Conservation (phyloP, 768 basidiomycete species). For the Lentinula raphanica region DNA sequence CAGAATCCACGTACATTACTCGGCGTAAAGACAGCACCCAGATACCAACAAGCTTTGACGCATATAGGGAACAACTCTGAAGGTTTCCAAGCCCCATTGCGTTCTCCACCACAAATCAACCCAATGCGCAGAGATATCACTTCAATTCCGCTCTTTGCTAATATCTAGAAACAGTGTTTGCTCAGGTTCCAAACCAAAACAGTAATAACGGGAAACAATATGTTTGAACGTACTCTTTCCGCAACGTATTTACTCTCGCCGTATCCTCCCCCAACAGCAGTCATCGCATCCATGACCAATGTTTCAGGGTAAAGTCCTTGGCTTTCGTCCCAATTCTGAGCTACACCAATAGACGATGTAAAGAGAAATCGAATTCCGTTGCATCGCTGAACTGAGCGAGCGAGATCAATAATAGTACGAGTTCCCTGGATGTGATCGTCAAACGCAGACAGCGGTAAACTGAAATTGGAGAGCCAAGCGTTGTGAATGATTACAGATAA, state of each 20-base stretch:
- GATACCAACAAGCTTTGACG: constrained; percentile 27
- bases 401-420: constrained; percentile 31
- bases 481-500: constrained; percentile 24
- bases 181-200: no score
- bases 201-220: background rate
- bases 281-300: constrained; percentile 16
- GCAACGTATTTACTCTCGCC: constrained; percentile 33
- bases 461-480: constrained; percentile 42
- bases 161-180: constrained; percentile 16
- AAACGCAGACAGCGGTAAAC: constrained; percentile 33
- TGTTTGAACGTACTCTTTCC: constrained; percentile 27
- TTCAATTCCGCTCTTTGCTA: constrained; percentile 25
- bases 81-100: constrained; percentile 33
- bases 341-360: constrained; percentile 23
- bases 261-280: constrained; percentile 30
- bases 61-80: constrained; percentile 36
- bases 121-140: constrained; percentile 30
- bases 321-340: constrained; percentile 17
- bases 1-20: no score
- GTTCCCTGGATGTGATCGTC: constrained; percentile 33
- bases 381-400: constrained; percentile 7
- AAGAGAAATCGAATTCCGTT: constrained; percentile 21
- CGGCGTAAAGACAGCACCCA: constrained; percentile 1
- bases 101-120: constrained; percentile 28
- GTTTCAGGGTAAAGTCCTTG: constrained; percentile 22